Evolutionary conservation across 108 stramenopile species (phyloP).

Genomic region (Fragilaria crotonensis): DNA sequence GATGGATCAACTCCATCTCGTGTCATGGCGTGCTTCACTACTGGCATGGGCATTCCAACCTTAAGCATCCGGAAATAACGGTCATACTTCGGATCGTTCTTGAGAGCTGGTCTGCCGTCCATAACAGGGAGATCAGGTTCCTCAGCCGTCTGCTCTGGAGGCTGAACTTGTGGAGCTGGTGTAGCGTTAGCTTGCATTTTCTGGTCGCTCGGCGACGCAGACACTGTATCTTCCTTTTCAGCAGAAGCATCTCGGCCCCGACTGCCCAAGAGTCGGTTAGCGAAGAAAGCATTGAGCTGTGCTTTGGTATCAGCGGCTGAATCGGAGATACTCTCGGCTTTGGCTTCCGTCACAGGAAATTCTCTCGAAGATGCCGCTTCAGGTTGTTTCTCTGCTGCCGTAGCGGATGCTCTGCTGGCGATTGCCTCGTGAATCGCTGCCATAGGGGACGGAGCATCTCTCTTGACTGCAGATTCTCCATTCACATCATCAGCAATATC

Average conservation of each 20-base stretch:
- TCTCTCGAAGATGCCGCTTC: not conserved
- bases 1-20: conserved; percentile 74
- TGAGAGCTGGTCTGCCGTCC: conserved; percentile 42
- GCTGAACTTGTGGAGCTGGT: not conserved
- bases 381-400: not conserved
- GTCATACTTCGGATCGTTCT: conserved; percentile 73
- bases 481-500: no score
- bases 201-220: not conserved
- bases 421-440: not conserved
- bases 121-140: not conserved
- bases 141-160: not conserved
- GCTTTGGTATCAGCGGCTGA: not conserved
- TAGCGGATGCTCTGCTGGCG: not conserved
- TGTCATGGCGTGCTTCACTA: conserved; percentile 82
- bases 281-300: not conserved
- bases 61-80: conserved; percentile 80
- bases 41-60: conserved; percentile 77
- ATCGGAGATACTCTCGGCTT: not conserved
- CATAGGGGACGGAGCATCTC: not conserved
- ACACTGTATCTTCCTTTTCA: not conserved
- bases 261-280: not conserved
- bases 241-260: not conserved
- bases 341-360: not conserved
- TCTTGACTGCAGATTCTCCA: not conserved
- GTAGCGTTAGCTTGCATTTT: not conserved